Base-by-base conservation (phyloP, 495 filamentous ascomycete genomes). In the Tuber umbilicatum region DNA sequence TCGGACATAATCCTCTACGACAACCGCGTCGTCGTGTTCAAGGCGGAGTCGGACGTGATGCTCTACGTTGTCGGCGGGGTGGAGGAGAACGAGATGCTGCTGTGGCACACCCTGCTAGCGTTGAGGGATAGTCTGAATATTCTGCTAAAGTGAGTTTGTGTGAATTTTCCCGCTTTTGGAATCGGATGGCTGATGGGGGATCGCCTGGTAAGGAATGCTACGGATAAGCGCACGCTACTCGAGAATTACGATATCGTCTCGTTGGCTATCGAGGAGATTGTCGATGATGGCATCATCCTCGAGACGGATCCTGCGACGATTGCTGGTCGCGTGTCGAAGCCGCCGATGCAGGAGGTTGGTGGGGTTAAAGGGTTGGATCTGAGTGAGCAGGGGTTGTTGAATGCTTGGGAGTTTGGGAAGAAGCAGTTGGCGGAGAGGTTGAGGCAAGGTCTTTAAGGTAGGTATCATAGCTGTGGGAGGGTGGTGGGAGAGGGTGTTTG, bases 1-100 rank as follows among this genome's bases (percentile, higher is more conserved):
- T 92, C 91, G 73, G 95, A 99, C 85, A 93, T 99, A 79, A 97
- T 99, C 73, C 89, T 98, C 70, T 98, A 97, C 85, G 95, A 98
- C 84, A 93, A 93, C 85, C 89, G 92, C 78, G 89, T 98, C 45
- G 93, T 98, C 43, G 92, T 98, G 43, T 99, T 97, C 87, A 98
- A 98, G 89, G 91, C 90, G 85, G 95, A 99, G 86, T 92, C 91
- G 78, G 95, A 99, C 84, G 93, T 99, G 40, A 96, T 97, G 90
- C 87, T 99, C 73, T 99, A 97, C 83, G 94, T 97, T 39, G 92
- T 99, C 12, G 94, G 94, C 39, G 90, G 92, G 68, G 88, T 90
- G 14, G 94, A 97, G 40, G 95, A 99, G 86, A 99, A 97, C 83
- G 95, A 99, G 85, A 92, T 99, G 35, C 84, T 99, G 84, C 87